Conservation (phyloP, 805 yeast species). For the Wickerhamomyces sydowiorum region DNA sequence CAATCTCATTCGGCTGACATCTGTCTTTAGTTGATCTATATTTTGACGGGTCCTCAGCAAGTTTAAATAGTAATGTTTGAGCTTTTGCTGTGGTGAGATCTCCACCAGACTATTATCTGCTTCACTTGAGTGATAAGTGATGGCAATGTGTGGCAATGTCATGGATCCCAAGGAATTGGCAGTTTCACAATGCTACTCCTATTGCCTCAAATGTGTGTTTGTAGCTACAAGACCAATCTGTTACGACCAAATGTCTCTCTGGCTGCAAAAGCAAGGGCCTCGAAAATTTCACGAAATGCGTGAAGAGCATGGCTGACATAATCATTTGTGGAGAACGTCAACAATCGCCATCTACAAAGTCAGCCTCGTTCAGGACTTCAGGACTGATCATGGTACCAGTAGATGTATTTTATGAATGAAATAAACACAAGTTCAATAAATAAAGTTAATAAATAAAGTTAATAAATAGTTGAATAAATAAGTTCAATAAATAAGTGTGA, state of each 20-base stretch:
- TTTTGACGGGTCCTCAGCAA: background rate
- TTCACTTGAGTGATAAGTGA: background rate
- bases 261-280: background rate
- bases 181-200: background rate
- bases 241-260: too few relatives aligned
- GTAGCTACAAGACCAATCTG: too few relatives aligned
- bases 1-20: background rate
- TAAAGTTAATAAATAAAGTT: conserved; percentile 4
- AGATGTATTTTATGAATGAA: background rate
- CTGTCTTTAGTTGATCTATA: background rate
- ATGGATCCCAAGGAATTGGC: background rate
- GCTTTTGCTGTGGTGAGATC: background rate
- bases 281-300: background rate
- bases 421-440: background rate
- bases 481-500: background rate
- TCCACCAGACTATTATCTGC: background rate
- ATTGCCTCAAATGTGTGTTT: background rate
- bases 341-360: too few relatives aligned
- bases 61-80: background rate
- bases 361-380: too few relatives aligned
- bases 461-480: conserved; percentile 1
- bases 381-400: too few relatives aligned
- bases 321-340: conserved; percentile 1
- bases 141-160: background rate
- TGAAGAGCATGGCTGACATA: background rate